Conservation (phyloP, 108 stramenopile genomes). For the Pseudonitzschia delicatissima region DNA sequence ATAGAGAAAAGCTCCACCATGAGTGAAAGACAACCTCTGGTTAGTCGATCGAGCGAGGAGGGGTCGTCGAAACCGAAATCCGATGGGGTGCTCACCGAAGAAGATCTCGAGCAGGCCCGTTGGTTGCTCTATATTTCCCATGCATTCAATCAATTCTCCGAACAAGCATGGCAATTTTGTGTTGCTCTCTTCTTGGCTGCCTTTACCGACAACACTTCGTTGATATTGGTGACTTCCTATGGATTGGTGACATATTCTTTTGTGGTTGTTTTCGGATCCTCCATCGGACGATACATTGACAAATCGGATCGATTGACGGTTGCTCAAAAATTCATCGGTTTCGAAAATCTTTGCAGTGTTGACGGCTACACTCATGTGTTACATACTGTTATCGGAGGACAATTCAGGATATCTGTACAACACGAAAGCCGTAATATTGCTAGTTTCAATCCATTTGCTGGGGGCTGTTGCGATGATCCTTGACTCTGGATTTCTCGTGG, state of each 20-base stretch:
- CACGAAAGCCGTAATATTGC: constrained; percentile 19
- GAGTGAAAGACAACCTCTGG: background rate
- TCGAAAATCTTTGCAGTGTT: constrained; percentile 43
- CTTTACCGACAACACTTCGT: constrained; percentile 43
- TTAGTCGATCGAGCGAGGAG: background rate
- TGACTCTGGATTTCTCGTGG: constrained; percentile 48
- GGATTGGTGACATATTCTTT: constrained; percentile 32
- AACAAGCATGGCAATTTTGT: constrained; percentile 61
- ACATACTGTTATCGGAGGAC: constrained; percentile 25
- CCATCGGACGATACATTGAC: constrained; percentile 37
- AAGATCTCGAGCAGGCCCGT: constrained; percentile 11
- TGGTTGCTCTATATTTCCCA: constrained; percentile 51
- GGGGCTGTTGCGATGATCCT: constrained; percentile 45
- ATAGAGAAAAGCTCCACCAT: no score
- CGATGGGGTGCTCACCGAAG: background rate
- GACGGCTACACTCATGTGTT: constrained; percentile 41
- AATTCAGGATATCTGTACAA: constrained; percentile 1
- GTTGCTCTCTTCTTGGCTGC: constrained; percentile 60
- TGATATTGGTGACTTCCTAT: constrained; percentile 56
- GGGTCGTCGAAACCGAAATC: background rate
- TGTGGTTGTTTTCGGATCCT: constrained; percentile 36
- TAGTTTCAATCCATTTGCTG: constrained; percentile 50
- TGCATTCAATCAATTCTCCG: constrained; percentile 54
- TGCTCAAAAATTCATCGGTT: constrained; percentile 43
- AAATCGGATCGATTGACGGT: constrained; percentile 38